Evolutionary conservation across 208 protist genomes (phyloP).

Genomic region (Strigomonas culicis): DNA sequence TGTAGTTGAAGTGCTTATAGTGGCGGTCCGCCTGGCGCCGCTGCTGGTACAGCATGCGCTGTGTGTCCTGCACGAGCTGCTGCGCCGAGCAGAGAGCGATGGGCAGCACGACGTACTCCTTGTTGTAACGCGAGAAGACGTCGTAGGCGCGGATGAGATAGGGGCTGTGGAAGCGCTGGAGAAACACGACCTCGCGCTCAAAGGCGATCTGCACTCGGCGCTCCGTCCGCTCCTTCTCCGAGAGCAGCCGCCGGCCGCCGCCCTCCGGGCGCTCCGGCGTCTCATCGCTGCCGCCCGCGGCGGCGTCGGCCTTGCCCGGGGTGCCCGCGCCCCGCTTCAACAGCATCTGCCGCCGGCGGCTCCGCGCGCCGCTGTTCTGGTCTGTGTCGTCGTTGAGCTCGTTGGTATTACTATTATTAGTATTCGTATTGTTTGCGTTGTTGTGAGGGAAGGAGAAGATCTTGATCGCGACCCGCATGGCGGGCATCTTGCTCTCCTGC

Average conservation of each 20-base stretch:
- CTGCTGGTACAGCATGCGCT: conserved; percentile 25
- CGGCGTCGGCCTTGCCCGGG: not conserved
- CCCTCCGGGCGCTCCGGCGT: not conserved
- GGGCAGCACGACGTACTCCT: conserved; percentile 79
- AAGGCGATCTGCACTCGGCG: conserved; percentile 14
- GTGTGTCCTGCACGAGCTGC: conserved; percentile 51
- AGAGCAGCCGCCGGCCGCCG: not conserved
- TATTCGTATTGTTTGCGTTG: conserved; percentile 1
- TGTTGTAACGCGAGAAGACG: conserved; percentile 69
- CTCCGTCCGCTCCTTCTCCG: not conserved
- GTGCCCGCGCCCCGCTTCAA: too few relatives aligned
- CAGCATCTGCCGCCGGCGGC: too few relatives aligned
- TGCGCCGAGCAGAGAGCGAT: conserved; percentile 76
- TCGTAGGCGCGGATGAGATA: conserved; percentile 74
- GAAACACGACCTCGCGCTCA: conserved; percentile 53
- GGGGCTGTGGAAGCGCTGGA: conserved; percentile 80
- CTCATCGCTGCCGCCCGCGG: not conserved
- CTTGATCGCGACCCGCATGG: conserved; percentile 54
- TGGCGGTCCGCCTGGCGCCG: conserved; percentile 17
- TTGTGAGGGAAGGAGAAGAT: conserved; percentile 19
- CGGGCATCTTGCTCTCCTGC: conserved; percentile 32
- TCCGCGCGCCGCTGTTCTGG: too few relatives aligned
- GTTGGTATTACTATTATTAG: conserved; percentile 7
- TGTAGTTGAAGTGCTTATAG: not conserved
- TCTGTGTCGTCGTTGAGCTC: not conserved